Evolutionary conservation across 176 grass and related monocot species (phyloP), one percentile per base, ranked within the genome.

Genomic region (Avena eriantha): DNA sequence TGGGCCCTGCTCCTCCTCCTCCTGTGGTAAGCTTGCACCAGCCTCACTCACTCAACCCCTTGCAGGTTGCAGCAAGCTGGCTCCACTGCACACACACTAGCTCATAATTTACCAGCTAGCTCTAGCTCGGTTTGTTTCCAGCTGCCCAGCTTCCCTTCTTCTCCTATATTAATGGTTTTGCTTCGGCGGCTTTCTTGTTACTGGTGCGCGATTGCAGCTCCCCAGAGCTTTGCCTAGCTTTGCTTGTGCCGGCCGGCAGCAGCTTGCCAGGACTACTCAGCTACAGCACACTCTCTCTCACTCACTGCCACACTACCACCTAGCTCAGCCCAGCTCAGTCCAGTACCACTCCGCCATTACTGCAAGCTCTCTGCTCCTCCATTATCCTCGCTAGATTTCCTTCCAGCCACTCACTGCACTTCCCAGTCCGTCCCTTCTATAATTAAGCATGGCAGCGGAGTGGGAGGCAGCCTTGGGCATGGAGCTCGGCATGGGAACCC

Each of bases 381-480:
- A n/a, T n/a, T n/a, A 22, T 15, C 10, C 23, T 17, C 6, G 60
- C 18, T 68, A 41, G 34, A 39, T 69, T 41, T 69, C 67, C 67
- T 21, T 69, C 34, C 34, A 21, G 67, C 67, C 43, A 48, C 70
- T 73, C 45, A 8, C 72, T 50, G 72, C 72, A 50, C 22, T 26
- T 73, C 21, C 21, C 49, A n/a, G n/a, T n/a, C n/a, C n/a, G n/a
- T 7, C 43, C 45, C 8, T 9, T 1, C 23, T 76, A 76, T 76
- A 76, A 76, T 75, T 75, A 29, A 51, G 45, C 60, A 95, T 95
- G 90, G 90, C 86, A 34, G 36, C 83, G 46, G 80, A 95, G 45
- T 92, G 90, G 90, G 86, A 90, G 69, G 86, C 88, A 73, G 83
- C 69, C 64, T 87, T 89, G 84, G 85, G 80, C 69, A 58, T 90